These are phyloP conservation scores for Boletus vinaceobasis DNA, from an alignment of 768 basidiomycete species.

Conservation along the genomic window DNA sequence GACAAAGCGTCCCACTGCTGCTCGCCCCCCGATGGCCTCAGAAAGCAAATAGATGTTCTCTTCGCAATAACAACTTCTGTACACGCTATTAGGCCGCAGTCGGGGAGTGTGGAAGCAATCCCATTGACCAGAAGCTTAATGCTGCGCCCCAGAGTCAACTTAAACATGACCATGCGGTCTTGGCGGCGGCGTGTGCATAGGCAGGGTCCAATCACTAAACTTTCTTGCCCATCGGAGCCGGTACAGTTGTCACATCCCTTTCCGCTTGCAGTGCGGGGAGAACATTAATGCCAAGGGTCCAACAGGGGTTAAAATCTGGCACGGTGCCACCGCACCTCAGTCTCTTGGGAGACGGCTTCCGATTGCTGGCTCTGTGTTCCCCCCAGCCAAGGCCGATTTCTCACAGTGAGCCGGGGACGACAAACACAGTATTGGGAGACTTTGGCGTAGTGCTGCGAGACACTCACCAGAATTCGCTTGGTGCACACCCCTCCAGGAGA, in stretches of 20 bases:
- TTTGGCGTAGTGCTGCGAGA: background rate
- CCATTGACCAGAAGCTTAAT: constrained; percentile 11
- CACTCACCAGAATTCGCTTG: constrained; percentile 1
- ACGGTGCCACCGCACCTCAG: background rate
- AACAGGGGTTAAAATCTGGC: background rate
- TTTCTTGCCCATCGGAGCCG: constrained; percentile 10
- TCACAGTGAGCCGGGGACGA: constrained; percentile 1
- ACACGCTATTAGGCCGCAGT: constrained; percentile 33
- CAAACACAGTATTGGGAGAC: constrained; percentile 4
- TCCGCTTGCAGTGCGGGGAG: background rate
- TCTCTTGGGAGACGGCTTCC: constrained; percentile 8
- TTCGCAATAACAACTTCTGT: constrained; percentile 68
- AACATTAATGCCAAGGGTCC: background rate
- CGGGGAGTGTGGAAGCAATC: constrained; percentile 21
- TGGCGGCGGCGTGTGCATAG: background rate
- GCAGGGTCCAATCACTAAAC: constrained; percentile 3
- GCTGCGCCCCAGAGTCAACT: constrained; percentile 17
- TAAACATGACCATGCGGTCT: background rate
- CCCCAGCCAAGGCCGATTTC: background rate
- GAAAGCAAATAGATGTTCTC: constrained; percentile 66
- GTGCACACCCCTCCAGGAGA: background rate
- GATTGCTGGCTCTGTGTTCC: background rate
- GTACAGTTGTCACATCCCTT: no score
- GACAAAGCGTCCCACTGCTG: constrained; percentile 48
- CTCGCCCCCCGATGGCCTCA: constrained; percentile 23